These are phyloP conservation scores for Aspergillus tanneri DNA, from an alignment of 2,329 filamentous ascomycete species.

Conservation along the genomic window DNA sequence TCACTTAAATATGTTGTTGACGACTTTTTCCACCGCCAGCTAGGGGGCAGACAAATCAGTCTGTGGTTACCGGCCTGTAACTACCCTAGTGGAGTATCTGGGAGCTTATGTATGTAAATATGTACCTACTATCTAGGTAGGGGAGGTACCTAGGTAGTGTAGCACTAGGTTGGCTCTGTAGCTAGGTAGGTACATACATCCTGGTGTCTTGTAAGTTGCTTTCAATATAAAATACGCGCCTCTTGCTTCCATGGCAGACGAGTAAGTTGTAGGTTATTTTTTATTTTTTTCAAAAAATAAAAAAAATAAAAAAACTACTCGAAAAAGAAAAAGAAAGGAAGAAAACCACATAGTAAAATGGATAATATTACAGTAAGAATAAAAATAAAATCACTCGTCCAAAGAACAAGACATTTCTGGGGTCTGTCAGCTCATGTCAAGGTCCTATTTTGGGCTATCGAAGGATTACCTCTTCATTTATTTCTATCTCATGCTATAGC, in stretches of 20 bases:
- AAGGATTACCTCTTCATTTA: background rate
- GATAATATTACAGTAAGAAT: constrained; percentile 1
- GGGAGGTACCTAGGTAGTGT: background rate
- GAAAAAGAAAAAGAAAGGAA: background rate
- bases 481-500: too few relatives aligned
- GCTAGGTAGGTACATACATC: too few relatives aligned
- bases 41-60: background rate
- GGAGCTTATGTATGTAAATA: too few relatives aligned
- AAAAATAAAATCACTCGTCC: background rate
- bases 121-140: background rate
- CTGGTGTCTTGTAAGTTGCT: too few relatives aligned
- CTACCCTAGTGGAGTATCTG: background rate
- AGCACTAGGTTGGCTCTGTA: too few relatives aligned
- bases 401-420: background rate
- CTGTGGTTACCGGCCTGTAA: background rate
- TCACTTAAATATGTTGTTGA: too few relatives aligned
- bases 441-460: background rate
- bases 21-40: background rate
- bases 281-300: too few relatives aligned
- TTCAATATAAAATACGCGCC: too few relatives aligned
- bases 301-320: background rate
- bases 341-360: background rate
- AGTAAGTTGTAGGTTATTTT: too few relatives aligned
- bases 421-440: constrained; percentile 1
- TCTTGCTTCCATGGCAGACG: too few relatives aligned